phyloP scores from a whole-genome alignment of 2,329 filamentous ascomycete species.

The Aspergillus sp. region DNA sequence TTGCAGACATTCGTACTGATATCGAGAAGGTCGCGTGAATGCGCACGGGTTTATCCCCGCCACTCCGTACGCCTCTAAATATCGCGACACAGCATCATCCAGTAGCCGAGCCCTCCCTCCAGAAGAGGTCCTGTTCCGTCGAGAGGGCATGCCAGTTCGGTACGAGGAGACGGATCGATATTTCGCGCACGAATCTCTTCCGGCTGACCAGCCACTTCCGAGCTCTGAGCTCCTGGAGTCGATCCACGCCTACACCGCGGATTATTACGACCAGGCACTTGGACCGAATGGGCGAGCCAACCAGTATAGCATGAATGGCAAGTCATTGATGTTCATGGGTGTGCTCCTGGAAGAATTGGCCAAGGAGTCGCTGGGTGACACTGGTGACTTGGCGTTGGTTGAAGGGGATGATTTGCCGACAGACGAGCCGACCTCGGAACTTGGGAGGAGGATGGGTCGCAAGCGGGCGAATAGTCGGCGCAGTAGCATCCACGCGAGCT shows the following conservation, averaged over 20 bases:
- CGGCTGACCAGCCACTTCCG: slow-evolving; percentile 46
- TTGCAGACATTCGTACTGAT: background rate
- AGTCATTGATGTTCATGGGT: slow-evolving; percentile 60
- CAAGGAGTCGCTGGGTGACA: slow-evolving; percentile 53
- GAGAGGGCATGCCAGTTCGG: slow-evolving; percentile 49
- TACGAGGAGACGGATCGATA: slow-evolving; percentile 58
- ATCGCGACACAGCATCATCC: slow-evolving; percentile 36
- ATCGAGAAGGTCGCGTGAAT: slow-evolving; percentile 48
- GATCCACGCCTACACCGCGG: slow-evolving; percentile 57
- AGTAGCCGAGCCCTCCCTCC: slow-evolving; percentile 47
- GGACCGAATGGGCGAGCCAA: slow-evolving; percentile 36
- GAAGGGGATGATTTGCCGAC: slow-evolving; percentile 44
- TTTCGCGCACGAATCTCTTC: slow-evolving; percentile 51
- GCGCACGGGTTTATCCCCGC: slow-evolving; percentile 33
- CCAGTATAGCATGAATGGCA: slow-evolving; percentile 60
- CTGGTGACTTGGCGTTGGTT: slow-evolving; percentile 58
- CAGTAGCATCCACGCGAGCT: slow-evolving; percentile 22
- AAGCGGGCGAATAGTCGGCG: slow-evolving; percentile 22
- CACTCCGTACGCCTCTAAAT: slow-evolving; percentile 24
- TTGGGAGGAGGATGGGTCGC: slow-evolving; percentile 10
- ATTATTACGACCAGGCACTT: slow-evolving; percentile 50
- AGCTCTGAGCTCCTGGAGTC: slow-evolving; percentile 57
- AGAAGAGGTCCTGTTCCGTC: slow-evolving; percentile 60
- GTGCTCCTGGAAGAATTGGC: slow-evolving; percentile 61
- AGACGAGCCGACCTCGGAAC: slow-evolving; percentile 14